Conservation (phyloP, 2,329 filamentous ascomycete genomes). For the Fusarium duplospermum region DNA sequence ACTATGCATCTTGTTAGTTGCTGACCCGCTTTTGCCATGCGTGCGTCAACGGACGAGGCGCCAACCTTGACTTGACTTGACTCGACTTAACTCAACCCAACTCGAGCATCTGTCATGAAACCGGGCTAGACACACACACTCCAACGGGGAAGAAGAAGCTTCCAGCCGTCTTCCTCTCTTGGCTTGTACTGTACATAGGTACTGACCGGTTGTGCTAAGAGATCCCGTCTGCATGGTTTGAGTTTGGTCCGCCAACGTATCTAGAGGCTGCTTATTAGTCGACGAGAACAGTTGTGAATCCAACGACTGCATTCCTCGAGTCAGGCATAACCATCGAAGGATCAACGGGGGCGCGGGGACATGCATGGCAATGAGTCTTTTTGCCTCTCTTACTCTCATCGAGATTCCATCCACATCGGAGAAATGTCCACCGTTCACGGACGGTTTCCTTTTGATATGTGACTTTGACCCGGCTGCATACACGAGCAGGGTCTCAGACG, state of each 20-base stretch:
- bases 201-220: not conserved
- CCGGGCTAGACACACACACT: not conserved
- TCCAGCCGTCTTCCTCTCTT: not conserved
- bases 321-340: conserved; percentile 13
- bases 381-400: not conserved
- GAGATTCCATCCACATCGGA: not conserved
- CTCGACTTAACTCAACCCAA: not conserved
- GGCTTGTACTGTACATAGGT: conserved; percentile 13
- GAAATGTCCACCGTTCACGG: not conserved
- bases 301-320: conserved; percentile 29
- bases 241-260: conserved; percentile 1
- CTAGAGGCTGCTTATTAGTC: not conserved
- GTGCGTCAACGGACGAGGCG: not conserved
- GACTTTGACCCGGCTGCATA: not conserved
- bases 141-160: not conserved
- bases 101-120: not conserved
- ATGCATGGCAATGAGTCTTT: not conserved
- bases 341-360: not conserved
- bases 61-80: not conserved
- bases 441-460: not conserved
- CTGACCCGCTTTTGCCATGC: not conserved
- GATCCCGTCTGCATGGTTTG: conserved; percentile 2
- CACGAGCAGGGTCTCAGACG: not conserved
- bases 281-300: not conserved
- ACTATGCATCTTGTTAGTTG: not conserved